Evolutionary conservation across 75 land plant genomes (phyloP), one percentile per base, ranked within the genome.

Genomic region (Cryptomeria japonica): DNA sequence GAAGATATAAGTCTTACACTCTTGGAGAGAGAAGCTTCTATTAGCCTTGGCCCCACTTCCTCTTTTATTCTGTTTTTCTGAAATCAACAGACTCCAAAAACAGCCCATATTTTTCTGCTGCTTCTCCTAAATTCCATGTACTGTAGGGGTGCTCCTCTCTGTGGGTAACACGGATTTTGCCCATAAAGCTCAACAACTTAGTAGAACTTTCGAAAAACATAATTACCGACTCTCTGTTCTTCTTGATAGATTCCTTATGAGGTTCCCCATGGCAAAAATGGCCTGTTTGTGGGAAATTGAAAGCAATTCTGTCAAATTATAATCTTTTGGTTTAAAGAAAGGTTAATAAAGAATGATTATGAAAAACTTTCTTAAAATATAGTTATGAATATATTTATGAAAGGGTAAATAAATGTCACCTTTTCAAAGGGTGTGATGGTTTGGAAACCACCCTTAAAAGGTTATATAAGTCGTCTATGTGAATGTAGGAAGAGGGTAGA

Each of bases 151-250:
- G 55, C 34, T 90, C 88, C 1, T 83, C 78, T 86, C 88, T 89
- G 88, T 93, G 92, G 0, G 87, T 86, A 38, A 91, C 73, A 82
- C 87, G 92, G 73, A 91, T 85, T 84, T 91, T 90, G 1, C 93
- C 93, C 56, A n/a, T 46, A 2, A 42, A 75, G 76, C 36, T 41
- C 58, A 92, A 14, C 12, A 92, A 78, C 31, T 42, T 80, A 18
- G 28, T 90, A 7, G 90, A 89, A 86, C 88, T 90, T 64, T 61
- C 72, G 49, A 90, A 61, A 68, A 92, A 92, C 49, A 80, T 90
- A 73, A 84, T 83, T 79, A 92, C 87, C 84, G 89, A 82, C 18
- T 32, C 19, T 79, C 85, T 87, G 88, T 92, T 89, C 61, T 87
- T 61, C 25, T 87, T 8, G 14, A 79, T 58, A 41, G 79, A 14